Evolutionary conservation across 2,329 filamentous ascomycete species (phyloP).

Genomic region (Xylaria sp.): DNA sequence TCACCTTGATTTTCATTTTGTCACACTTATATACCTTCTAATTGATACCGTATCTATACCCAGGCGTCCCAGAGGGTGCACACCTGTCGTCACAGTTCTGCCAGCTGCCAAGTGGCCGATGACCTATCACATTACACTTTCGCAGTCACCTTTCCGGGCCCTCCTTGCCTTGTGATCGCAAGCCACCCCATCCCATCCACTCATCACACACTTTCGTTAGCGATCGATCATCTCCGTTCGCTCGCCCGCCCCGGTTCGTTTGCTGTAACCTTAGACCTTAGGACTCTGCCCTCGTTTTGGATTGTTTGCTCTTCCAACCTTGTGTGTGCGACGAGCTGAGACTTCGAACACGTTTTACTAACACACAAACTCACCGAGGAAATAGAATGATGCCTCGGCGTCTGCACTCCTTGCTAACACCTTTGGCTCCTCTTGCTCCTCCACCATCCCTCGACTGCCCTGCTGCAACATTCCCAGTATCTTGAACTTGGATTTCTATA

Average conservation of each 20-base stretch:
- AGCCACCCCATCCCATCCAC: background rate
- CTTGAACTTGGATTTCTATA: background rate
- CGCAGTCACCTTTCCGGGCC: background rate
- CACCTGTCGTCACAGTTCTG: background rate
- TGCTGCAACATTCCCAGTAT: background rate
- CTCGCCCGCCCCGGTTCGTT: background rate
- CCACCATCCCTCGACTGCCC: conserved; percentile 16
- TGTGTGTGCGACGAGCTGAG: background rate
- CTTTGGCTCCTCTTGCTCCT: background rate
- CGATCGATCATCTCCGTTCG: background rate
- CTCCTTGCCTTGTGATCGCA: background rate
- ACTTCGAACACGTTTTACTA: background rate
- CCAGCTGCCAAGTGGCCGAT: background rate
- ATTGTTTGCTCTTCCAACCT: background rate
- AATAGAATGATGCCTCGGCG: conserved; percentile 19
- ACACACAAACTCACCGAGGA: background rate
- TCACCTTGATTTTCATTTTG: no score
- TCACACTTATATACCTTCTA: no score
- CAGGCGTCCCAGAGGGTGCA: no score
- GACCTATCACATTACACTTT: background rate
- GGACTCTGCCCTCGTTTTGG: background rate
- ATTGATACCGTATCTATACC: no score
- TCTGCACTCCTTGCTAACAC: conserved; percentile 8
- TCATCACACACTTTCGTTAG: background rate
- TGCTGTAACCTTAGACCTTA: no score